Percentiles rank a stretch among this genome's conserved stretches.
Conservation (phyloP, 2,329 filamentous ascomycete genomes). For the Thielaviopsis ethacetica region DNA sequence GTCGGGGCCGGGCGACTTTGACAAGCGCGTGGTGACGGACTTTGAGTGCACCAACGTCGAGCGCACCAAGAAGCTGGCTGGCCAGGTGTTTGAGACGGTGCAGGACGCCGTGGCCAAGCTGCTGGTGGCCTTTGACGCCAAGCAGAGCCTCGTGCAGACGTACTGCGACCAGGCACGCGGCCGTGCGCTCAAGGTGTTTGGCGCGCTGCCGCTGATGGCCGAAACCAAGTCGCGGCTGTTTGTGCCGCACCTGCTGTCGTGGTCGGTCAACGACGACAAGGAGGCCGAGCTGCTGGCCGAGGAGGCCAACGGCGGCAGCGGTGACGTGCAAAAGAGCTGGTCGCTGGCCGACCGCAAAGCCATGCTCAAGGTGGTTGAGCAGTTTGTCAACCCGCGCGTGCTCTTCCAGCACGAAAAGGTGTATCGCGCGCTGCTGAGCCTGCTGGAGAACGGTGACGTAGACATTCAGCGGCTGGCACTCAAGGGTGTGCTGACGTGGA, state of each 20-base stretch:
- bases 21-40: slow-evolving; percentile 38
- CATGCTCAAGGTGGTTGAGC: slow-evolving; percentile 63
- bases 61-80: slow-evolving; percentile 36
- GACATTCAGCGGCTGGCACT: slow-evolving; percentile 78
- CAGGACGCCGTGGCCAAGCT: slow-evolving; percentile 41
- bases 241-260: slow-evolving; percentile 71
- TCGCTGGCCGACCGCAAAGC: slow-evolving; percentile 67
- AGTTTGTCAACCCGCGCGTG: slow-evolving; percentile 74
- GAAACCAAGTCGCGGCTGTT: slow-evolving; percentile 75
- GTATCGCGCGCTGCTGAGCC: slow-evolving; percentile 53
- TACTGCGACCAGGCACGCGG: slow-evolving; percentile 44
- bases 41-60: slow-evolving; percentile 73
- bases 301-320: slow-evolving; percentile 16
- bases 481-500: slow-evolving; percentile 80
- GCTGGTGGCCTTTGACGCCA: slow-evolving; percentile 44
- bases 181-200: slow-evolving; percentile 66
- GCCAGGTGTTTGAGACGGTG: slow-evolving; percentile 34
- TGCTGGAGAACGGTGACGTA: slow-evolving; percentile 75
- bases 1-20: slow-evolving; percentile 19
- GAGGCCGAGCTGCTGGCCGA: slow-evolving; percentile 19
- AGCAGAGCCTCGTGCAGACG: slow-evolving; percentile 37
- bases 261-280: slow-evolving; percentile 44
- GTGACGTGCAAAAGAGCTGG: slow-evolving; percentile 39
- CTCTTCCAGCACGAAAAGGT: slow-evolving; percentile 66
- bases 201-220: slow-evolving; percentile 55